Base-by-base conservation (phyloP, 352 stramenopile species). In the Phytophthora litchii region DNA sequence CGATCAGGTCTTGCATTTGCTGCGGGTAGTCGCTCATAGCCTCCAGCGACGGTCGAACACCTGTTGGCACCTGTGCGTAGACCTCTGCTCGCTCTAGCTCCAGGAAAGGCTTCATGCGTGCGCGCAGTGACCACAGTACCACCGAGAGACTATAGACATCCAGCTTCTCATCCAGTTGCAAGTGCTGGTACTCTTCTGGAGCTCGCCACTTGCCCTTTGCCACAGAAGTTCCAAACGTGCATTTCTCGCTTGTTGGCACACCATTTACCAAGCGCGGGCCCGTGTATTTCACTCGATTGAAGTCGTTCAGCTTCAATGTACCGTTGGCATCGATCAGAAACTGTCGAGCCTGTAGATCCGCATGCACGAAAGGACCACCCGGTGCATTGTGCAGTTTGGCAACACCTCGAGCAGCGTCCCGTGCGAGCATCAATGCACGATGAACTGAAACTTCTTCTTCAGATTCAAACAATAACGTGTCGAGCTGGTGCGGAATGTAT, bases 151-250 rank as follows among this genome's bases (percentile, higher is more conserved):
- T 89, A 73, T 89, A 92, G 11, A 90, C 54, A 34, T 92, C 83
- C 12, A 86, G 45, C 32, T 79, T 86, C 45, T 90, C 80, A 49
- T 88, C 68, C 11, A 90, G 60, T 13, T 60, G 47, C 10, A 57
- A 9, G 25, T 72, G 46, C 21, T 61, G 20, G 45, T 91, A 95
- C 53, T 95, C 83, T 44, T 93, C 83, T 0, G 86, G 86, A 13
- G 82, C 78, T 3, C 86, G 72, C 82, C 83, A 95, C 41, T 92
- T 89, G 32, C 86, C 86, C 48, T 93, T 95, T 14, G 78, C 76
- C 5, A 91, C 76, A 4, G 59, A 58, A 19, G 86, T 89, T 12
- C 67, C 50, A 35, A 91, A 87, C 16, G 64, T 83, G 47, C 86
- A 95, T 17, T 81, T 82, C 13, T 80, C 60, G 12, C 53, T 61